These are phyloP conservation scores for Clonostachys byssicola DNA, from an alignment of 2,329 filamentous ascomycete genomes.

Conservation along the genomic window DNA sequence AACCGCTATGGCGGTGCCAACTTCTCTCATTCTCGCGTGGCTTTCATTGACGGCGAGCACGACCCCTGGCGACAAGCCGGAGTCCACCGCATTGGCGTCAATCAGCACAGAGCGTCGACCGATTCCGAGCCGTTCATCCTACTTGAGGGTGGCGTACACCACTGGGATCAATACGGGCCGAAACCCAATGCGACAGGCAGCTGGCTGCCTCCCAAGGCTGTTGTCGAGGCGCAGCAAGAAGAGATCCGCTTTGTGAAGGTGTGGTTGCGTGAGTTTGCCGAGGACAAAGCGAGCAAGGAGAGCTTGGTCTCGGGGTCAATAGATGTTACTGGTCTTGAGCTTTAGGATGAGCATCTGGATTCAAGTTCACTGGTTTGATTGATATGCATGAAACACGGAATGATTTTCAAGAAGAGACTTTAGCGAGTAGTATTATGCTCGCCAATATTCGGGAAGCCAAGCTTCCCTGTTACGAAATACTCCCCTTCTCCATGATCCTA, in stretches of 20 bases:
- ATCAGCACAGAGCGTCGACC: slow-evolving; percentile 3
- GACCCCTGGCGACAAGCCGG: slow-evolving; percentile 79
- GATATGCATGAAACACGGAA: no score
- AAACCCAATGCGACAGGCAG: slow-evolving; percentile 58
- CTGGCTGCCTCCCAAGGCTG: slow-evolving; percentile 3
- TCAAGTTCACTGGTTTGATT: no score
- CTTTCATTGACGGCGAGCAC: slow-evolving; percentile 69
- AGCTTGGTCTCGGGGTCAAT: neutral
- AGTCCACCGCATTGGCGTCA: slow-evolving; percentile 59
- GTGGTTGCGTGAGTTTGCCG: slow-evolving; percentile 4
- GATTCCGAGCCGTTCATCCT: slow-evolving; percentile 5
- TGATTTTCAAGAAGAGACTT: no score
- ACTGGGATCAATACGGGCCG: slow-evolving; percentile 25
- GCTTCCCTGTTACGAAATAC: no score
- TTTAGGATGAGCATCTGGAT: neutral
- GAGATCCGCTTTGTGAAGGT: slow-evolving; percentile 4
- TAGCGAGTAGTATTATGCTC: no score
- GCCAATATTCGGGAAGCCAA: no score
- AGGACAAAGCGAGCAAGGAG: neutral
- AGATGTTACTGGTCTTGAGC: neutral
- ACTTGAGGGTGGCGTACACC: slow-evolving; percentile 13
- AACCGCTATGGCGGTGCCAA: slow-evolving; percentile 74
- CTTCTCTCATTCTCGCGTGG: slow-evolving; percentile 71
- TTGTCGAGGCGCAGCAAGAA: slow-evolving; percentile 1
- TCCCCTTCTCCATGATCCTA: no score